A percentile compares a stretch with the other conserved stretches of the same genome.
phyloP scores from a whole-genome alignment of 2,329 filamentous ascomycete species.

The Leptographium galeiforme region DNA sequence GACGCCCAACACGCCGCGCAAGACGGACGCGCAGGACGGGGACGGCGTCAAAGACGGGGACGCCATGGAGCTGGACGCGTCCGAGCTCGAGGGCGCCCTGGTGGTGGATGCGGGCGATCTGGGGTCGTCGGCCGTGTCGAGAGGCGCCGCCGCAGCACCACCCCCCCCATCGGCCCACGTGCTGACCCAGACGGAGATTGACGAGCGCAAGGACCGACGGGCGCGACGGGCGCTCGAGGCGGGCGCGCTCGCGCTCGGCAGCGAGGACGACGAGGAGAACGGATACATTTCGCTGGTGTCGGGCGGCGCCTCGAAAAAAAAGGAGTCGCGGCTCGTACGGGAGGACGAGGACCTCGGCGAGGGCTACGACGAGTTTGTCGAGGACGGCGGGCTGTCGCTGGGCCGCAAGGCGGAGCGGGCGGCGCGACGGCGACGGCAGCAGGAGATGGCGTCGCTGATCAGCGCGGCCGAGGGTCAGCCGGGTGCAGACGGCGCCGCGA shows the following conservation, averaged over 20 bases:
- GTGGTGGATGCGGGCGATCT: constrained; percentile 43
- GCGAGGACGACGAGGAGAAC: constrained; percentile 31
- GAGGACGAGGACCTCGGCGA: constrained; percentile 91
- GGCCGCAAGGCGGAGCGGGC: constrained; percentile 69
- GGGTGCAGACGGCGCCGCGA: constrained; percentile 31
- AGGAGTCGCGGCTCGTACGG: constrained; percentile 59
- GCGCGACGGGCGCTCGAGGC: constrained; percentile 61
- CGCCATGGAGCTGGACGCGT: constrained; percentile 42
- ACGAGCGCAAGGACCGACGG: constrained; percentile 79
- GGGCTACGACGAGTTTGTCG: constrained; percentile 83
- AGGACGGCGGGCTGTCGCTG: constrained; percentile 67
- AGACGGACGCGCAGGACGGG: constrained; percentile 25
- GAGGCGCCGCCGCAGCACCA: constrained; percentile 1
- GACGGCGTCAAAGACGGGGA: constrained; percentile 25
- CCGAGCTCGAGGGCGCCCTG: constrained; percentile 48
- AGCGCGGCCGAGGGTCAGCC: constrained; percentile 58
- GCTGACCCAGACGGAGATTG: constrained; percentile 72
- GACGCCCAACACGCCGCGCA: constrained; percentile 69
- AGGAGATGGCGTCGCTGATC: constrained; percentile 75
- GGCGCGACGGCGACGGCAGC: constrained; percentile 49
- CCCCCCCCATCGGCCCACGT: constrained; percentile 29
- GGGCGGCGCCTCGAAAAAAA: constrained; percentile 26
- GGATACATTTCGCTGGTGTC: constrained; percentile 21
- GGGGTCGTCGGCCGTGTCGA: constrained; percentile 8
- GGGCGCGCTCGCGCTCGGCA: constrained; percentile 52